These are phyloP conservation scores for Plasmodium gallinaceum DNA, from an alignment of 169 alveolate genomes.

Conservation along the genomic window DNA sequence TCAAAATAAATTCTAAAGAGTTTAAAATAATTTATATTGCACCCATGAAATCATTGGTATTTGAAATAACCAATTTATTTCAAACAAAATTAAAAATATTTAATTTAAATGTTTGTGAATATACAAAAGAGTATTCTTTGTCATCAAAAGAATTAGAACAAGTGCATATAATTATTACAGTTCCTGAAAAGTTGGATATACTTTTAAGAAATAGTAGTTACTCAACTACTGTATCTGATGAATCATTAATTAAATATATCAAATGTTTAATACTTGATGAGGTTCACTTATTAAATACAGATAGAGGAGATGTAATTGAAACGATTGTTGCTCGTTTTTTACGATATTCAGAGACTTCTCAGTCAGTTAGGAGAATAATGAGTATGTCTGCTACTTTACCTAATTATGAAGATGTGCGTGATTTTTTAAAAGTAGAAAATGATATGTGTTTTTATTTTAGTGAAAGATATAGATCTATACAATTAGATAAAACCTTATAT, in stretches of 20 bases:
- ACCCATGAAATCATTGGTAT: constrained; percentile 99
- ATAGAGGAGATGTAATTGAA: constrained; percentile 99
- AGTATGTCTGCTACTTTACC: constrained; percentile 99
- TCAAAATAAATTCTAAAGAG: constrained; percentile 81
- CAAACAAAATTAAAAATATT: constrained; percentile 41
- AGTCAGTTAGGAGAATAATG: constrained; percentile 86
- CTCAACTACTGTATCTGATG: constrained; percentile 87
- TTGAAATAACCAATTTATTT: constrained; percentile 87
- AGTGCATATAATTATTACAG: constrained; percentile 98
- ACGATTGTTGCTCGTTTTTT: constrained; percentile 99
- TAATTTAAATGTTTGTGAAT: constrained; percentile 57
- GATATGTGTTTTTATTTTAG: constrained; percentile 96
- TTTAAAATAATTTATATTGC: constrained; percentile 98
- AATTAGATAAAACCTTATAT: constrained; percentile 94
- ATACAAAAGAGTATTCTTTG: constrained; percentile 82
- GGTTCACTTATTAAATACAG: constrained; percentile 98
- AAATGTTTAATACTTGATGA: constrained; percentile 99
- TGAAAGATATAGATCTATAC: constrained; percentile 97
- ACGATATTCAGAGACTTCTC: constrained; percentile 90
- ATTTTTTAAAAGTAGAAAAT: constrained; percentile 94
- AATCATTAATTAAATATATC: constrained; percentile 91
- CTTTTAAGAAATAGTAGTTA: constrained; percentile 97
- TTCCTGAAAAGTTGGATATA: constrained; percentile 99
- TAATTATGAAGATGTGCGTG: constrained; percentile 98
- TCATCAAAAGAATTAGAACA: constrained; percentile 95